phyloP scores from a whole-genome alignment of 768 basidiomycete species.

The Lactarius quietus region DNA sequence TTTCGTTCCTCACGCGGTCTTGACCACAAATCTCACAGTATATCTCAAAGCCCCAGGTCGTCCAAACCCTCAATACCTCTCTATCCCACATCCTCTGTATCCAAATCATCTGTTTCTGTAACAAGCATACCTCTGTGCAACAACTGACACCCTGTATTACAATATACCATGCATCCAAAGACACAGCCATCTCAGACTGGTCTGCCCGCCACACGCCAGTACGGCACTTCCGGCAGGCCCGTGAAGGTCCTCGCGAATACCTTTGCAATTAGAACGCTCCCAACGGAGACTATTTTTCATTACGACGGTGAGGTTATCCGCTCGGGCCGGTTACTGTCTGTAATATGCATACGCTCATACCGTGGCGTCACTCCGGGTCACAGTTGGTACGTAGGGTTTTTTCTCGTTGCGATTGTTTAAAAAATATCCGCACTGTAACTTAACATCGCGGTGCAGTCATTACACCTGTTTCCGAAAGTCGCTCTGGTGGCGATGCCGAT shows the following conservation, averaged over 20 bases:
- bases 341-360: not conserved
- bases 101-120: conserved; percentile 1
- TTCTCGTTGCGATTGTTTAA: not conserved
- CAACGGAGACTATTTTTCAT: conserved; percentile 16
- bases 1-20: not conserved
- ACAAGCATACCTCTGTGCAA: not conserved
- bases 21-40: not conserved
- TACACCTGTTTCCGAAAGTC: conserved; percentile 4
- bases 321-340: conserved; percentile 1
- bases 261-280: conserved; percentile 18
- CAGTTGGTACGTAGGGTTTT: conserved; percentile 18
- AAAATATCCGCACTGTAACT: not conserved
- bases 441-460: conserved; percentile 1
- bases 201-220: conserved; percentile 7
- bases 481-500: conserved; percentile 15
- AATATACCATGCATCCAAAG: conserved; percentile 17
- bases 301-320: conserved; percentile 17
- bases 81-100: not conserved
- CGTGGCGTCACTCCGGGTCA: not conserved
- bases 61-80: not conserved
- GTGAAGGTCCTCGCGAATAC: conserved; percentile 20
- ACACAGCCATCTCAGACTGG: not conserved
- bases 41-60: not conserved
- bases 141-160: not conserved
- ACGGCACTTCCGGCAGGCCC: conserved; percentile 10